A percentile compares a stretch with the other conserved stretches of the same genome.
Conservation (phyloP, 2,329 filamentous ascomycete species). For the Pseudocercospora musae region DNA sequence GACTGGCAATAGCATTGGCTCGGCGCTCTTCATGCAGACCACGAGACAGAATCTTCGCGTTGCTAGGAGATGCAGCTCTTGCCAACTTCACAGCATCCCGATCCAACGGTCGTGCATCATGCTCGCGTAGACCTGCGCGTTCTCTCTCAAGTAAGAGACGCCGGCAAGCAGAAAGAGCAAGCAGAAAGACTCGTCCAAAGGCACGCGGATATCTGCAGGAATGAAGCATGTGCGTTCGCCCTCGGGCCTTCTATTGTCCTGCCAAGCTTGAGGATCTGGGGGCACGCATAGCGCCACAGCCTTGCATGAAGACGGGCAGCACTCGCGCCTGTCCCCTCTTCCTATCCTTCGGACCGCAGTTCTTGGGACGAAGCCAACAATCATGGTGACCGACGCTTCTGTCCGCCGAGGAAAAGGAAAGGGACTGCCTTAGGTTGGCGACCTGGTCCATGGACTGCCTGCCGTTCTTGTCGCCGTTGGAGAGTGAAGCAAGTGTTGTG, state of each 20-base stretch:
- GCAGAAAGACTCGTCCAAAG: not conserved
- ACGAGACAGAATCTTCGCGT: not conserved
- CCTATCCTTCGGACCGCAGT: not conserved
- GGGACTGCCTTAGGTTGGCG: not conserved
- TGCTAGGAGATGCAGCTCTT: not conserved
- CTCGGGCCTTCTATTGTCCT: not conserved
- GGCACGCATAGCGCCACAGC: not conserved
- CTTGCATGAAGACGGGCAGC: not conserved
- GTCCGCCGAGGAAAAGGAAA: not conserved
- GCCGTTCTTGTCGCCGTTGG: not conserved
- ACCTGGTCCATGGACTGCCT: not conserved
- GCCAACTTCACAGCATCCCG: not conserved
- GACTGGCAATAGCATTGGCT: not conserved
- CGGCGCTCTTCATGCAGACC: not conserved
- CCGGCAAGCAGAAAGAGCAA: no score
- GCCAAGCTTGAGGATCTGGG: not conserved
- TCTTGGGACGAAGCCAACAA: not conserved
- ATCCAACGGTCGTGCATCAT: not conserved
- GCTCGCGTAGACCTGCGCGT: not conserved
- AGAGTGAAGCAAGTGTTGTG: slow-evolving; percentile 1
- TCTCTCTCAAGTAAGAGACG: not conserved
- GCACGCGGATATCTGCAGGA: not conserved
- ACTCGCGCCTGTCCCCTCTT: not conserved
- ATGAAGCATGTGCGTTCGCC: not conserved
- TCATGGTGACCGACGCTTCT: not conserved